phyloP scores from a whole-genome alignment of 768 basidiomycete genomes.

The Auricularia heimuer region DNA sequence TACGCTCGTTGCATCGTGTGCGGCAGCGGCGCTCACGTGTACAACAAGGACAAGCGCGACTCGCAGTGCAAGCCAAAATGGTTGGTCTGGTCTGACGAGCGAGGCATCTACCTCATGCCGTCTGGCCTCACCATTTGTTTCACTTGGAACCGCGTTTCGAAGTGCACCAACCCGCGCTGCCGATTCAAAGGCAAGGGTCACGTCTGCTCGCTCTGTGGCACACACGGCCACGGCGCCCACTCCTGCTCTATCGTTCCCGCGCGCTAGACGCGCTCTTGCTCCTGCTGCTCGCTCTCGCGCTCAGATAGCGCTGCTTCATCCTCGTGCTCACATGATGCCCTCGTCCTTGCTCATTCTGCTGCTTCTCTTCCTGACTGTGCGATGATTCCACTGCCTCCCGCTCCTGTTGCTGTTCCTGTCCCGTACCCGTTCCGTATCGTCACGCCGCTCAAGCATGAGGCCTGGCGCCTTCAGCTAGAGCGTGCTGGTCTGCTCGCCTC shows the following conservation, averaged over 20 bases:
- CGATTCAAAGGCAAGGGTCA: not conserved
- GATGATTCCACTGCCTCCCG: constrained; percentile 7
- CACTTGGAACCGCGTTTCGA: not conserved
- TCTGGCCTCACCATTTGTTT: not conserved
- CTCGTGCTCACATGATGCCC: too few species aligned
- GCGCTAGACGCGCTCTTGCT: not conserved
- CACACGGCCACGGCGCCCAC: not conserved
- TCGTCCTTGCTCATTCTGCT: too few species aligned
- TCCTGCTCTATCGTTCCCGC: not conserved
- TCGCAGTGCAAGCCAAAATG: not conserved
- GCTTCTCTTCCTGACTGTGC: constrained; percentile 2
- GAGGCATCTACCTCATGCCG: not conserved
- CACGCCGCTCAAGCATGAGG: not conserved
- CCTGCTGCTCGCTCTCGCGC: not conserved
- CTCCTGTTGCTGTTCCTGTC: not conserved
- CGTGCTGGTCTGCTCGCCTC: not conserved
- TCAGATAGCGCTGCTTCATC: too few species aligned
- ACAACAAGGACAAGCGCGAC: not conserved
- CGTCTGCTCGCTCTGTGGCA: not conserved
- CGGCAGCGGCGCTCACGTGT: not conserved
- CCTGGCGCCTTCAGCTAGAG: not conserved
- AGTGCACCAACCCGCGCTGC: not conserved
- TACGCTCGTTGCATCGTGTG: not conserved
- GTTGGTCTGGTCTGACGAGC: not conserved
- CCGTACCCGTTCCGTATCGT: not conserved